Evolutionary conservation across 2,329 filamentous ascomycete genomes (phyloP).

Genomic region (Conoideocrella luteorostrata): DNA sequence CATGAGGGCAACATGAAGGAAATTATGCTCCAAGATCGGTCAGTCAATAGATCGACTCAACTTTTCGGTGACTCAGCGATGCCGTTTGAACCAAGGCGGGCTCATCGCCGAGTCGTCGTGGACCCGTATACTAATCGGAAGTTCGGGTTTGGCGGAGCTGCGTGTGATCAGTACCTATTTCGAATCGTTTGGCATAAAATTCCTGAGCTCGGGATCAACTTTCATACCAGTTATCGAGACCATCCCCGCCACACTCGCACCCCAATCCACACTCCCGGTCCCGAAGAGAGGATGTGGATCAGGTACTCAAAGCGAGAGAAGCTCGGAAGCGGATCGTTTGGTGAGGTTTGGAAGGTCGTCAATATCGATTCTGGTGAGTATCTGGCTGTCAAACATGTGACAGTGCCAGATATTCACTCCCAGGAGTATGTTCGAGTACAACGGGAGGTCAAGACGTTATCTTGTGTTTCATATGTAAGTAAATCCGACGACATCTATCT

Average conservation of each 20-base stretch:
- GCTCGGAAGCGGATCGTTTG: neutral
- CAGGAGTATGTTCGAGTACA: neutral
- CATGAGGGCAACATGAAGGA: neutral
- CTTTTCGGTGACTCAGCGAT: neutral
- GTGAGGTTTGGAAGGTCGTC: neutral
- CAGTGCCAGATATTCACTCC: neutral
- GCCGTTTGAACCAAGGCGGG: neutral
- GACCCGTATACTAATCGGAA: neutral
- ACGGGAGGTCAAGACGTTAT: neutral
- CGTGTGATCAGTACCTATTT: neutral
- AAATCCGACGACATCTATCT: neutral
- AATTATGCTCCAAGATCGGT: neutral
- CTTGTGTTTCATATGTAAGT: neutral
- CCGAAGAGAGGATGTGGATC: neutral
- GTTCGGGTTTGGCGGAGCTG: neutral
- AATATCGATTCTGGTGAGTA: neutral
- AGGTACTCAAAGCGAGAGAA: neutral
- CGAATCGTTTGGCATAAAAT: neutral
- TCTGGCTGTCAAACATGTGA: neutral
- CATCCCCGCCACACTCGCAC: neutral
- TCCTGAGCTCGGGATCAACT: neutral
- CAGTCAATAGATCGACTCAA: neutral
- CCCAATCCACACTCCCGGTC: neutral
- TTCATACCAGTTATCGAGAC: neutral
- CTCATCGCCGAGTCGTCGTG: neutral